Evolutionary conservation across 176 grass and related monocot species (phyloP).

Genomic region (Rhipidocladum racemiflorum): DNA sequence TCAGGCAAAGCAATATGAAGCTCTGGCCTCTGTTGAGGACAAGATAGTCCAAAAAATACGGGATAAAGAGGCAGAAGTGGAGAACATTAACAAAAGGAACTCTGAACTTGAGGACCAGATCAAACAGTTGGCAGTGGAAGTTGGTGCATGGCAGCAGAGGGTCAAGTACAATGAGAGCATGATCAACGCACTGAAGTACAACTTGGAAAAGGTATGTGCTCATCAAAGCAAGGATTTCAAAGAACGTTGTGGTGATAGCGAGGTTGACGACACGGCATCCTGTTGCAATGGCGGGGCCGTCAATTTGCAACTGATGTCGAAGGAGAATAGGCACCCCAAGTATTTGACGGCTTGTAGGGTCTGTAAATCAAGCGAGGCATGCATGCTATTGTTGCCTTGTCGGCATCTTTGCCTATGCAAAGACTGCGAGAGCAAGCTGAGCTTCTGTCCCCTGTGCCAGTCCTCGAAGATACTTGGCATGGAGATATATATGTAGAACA

Average conservation of each 20-base stretch:
- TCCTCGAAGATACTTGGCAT: conserved; percentile 97
- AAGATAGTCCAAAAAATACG: conserved; percentile 80
- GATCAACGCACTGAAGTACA: conserved; percentile 93
- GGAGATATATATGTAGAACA: conserved; percentile 93
- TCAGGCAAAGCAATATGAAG: conserved; percentile 87
- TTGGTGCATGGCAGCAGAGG: conserved; percentile 87
- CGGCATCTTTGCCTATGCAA: conserved; percentile 97
- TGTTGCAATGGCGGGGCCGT: conserved; percentile 69
- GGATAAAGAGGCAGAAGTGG: conserved; percentile 86
- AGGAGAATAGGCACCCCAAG: conserved; percentile 56
- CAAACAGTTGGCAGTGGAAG: conserved; percentile 79
- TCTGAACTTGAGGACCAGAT: conserved; percentile 90
- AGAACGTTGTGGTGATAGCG: conserved; percentile 96
- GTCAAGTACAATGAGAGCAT: conserved; percentile 98
- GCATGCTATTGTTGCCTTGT: conserved; percentile 93
- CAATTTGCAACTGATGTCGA: conserved; percentile 60
- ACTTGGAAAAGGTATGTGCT: conserved; percentile 83
- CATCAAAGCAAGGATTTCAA: conserved; percentile 89
- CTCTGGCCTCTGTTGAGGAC: conserved; percentile 83
- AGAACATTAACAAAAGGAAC: conserved; percentile 84
- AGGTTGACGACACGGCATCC: conserved; percentile 92
- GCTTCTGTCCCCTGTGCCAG: conserved; percentile 86
- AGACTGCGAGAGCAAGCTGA: conserved; percentile 89
- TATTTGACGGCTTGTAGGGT: conserved; percentile 65
- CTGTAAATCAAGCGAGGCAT: conserved; percentile 80